Conservation (phyloP, 1,284 basidiomycete species). For the Ceratobasidium theobromae region DNA sequence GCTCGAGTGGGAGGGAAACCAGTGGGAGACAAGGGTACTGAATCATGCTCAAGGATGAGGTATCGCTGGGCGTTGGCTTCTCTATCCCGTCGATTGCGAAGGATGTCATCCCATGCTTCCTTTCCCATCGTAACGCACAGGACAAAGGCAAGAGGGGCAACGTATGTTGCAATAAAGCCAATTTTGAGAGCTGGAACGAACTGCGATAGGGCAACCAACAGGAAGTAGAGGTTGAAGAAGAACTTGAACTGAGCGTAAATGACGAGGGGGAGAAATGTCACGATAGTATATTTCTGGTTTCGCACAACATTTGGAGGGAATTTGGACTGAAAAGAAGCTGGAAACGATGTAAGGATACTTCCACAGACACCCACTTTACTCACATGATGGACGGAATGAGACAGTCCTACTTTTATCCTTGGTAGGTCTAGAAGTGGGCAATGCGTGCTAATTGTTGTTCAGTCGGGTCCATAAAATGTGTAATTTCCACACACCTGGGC, state of each 20-base stretch:
- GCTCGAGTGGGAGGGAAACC: slow-evolving; percentile 59
- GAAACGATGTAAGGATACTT: background rate
- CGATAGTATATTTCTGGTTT: slow-evolving; percentile 96
- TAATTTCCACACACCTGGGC: background rate
- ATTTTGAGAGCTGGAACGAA: slow-evolving; percentile 97
- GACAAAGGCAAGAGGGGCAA: slow-evolving; percentile 95
- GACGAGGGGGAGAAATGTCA: slow-evolving; percentile 94
- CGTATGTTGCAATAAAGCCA: slow-evolving; percentile 94
- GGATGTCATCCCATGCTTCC: slow-evolving; percentile 98
- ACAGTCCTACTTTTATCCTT: slow-evolving; percentile 76
- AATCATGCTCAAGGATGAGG: slow-evolving; percentile 66
- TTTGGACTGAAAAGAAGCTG: slow-evolving; percentile 51
- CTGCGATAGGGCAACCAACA: slow-evolving; percentile 94
- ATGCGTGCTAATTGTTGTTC: background rate
- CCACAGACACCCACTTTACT: background rate
- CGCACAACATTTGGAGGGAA: slow-evolving; percentile 87
- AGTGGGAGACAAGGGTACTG: slow-evolving; percentile 40
- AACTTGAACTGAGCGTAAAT: slow-evolving; percentile 99
- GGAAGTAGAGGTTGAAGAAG: slow-evolving; percentile 99
- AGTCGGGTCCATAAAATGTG: background rate
- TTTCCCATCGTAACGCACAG: slow-evolving; percentile 96
- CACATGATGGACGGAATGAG: slow-evolving; percentile 73
- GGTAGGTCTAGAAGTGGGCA: slow-evolving; percentile 14
- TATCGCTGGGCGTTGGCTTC: slow-evolving; percentile 96
- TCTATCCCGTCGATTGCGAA: slow-evolving; percentile 84